Conservation (phyloP, 75 land plant genomes). For the Pseudotsuga menziesii region DNA sequence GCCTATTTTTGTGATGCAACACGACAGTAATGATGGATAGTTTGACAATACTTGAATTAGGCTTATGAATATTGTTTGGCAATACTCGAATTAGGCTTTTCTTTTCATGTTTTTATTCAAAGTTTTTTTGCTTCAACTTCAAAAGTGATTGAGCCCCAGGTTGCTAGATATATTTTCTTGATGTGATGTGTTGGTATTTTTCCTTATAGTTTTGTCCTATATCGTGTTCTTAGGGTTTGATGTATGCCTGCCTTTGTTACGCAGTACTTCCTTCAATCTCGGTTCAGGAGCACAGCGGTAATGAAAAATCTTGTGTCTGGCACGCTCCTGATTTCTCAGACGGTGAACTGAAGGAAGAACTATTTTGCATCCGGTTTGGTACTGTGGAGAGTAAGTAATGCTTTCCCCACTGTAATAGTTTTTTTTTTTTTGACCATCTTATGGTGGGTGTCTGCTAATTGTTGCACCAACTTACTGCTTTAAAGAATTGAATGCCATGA, state of each 20-base stretch:
- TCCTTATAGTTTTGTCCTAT: not conserved
- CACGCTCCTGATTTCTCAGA: slow-evolving; percentile 87
- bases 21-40: slow-evolving; percentile 88
- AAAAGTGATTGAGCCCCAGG: no score
- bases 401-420: no score
- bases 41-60: slow-evolving; percentile 16
- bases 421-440: no score
- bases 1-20: slow-evolving; percentile 27
- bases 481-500: no score
- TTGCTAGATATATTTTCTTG: not conserved
- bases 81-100: no score
- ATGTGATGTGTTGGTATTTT: not conserved
- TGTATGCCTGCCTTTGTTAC: slow-evolving; percentile 9
- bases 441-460: no score
- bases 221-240: not conserved
- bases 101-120: no score
- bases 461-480: no score
- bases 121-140: no score
- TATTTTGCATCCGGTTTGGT: slow-evolving; percentile 73
- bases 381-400: slow-evolving; percentile 56
- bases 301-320: slow-evolving; percentile 94
- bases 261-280: slow-evolving; percentile 56
- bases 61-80: no score
- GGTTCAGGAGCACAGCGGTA: slow-evolving; percentile 85
- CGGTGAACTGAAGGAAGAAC: slow-evolving; percentile 89